A percentile compares a stretch with the other conserved stretches of the same genome.
Evolutionary conservation across 305 asterid genomes (phyloP).

Genomic region (Fraxinus platypoda): DNA sequence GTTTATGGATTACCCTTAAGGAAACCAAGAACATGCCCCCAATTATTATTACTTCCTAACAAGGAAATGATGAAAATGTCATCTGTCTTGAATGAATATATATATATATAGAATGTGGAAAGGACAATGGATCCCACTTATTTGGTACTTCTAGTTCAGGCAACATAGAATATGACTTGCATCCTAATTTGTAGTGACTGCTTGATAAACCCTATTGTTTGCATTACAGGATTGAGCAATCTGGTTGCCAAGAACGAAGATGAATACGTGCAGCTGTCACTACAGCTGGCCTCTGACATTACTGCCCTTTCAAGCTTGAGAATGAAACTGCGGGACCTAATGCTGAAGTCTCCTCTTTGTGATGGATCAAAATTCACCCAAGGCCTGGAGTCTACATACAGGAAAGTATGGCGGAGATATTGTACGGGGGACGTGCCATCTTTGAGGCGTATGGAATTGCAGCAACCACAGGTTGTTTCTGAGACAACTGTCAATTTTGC

Average conservation of each 20-base stretch:
- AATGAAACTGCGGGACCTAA: slow-evolving; percentile 69
- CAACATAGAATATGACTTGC: background rate
- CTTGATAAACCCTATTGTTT: background rate
- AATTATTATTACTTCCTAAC: background rate
- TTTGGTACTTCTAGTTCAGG: background rate
- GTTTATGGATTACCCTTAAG: background rate
- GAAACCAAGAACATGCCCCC: background rate
- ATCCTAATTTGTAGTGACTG: background rate
- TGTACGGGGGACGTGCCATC: slow-evolving; percentile 89
- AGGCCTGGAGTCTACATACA: slow-evolving; percentile 67
- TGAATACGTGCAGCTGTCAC: slow-evolving; percentile 72
- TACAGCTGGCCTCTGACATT: slow-evolving; percentile 67
- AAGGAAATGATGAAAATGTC: background rate
- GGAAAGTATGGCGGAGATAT: slow-evolving; percentile 80
- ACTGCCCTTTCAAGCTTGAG: slow-evolving; percentile 75
- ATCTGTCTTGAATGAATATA: background rate
- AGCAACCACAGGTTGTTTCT: slow-evolving; percentile 25
- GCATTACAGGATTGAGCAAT: slow-evolving; percentile 61
- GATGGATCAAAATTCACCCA: slow-evolving; percentile 67
- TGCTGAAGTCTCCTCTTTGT: slow-evolving; percentile 88
- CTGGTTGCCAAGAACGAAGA: slow-evolving; percentile 83
- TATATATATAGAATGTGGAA: background rate
- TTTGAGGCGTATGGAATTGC: slow-evolving; percentile 50
- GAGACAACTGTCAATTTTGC: slow-evolving; percentile 28
- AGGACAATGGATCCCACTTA: background rate